A percentile compares a stretch with the other conserved stretches of the same genome.
These are phyloP conservation scores for Jatropha multifida DNA, from an alignment of 441 rosid species.

Conservation along the genomic window DNA sequence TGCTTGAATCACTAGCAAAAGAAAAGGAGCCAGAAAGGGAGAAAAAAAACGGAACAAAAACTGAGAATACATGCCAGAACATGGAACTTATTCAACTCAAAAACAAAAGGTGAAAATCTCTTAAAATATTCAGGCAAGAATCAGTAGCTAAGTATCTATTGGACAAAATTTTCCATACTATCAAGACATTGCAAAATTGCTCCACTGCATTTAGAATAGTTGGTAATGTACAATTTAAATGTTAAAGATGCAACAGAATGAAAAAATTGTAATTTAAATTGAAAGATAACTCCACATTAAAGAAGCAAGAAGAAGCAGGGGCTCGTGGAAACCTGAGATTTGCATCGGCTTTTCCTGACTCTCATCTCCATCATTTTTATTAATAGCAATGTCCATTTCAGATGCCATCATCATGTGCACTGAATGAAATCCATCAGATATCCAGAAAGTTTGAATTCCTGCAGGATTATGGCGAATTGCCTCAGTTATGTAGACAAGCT, in stretches of 20 bases:
- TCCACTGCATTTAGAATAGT: not conserved
- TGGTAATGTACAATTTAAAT: not conserved
- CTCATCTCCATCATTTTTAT: slow-evolving; percentile 42
- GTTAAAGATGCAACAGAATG: not conserved
- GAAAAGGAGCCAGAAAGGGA: not conserved
- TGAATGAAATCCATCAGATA: slow-evolving; percentile 61
- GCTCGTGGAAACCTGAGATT: slow-evolving; percentile 42
- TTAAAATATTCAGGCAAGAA: not conserved
- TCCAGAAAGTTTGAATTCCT: slow-evolving; percentile 66
- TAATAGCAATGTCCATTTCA: slow-evolving; percentile 38
- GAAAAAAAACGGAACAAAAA: not conserved
- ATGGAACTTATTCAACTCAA: not conserved
- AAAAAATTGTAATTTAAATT: slow-evolving; percentile 1
- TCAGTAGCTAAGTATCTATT: not conserved
- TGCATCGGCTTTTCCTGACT: slow-evolving; percentile 37
- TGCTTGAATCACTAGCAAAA: slow-evolving; percentile 47
- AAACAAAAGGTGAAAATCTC: not conserved
- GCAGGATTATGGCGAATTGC: slow-evolving; percentile 29
- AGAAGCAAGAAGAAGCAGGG: not conserved
- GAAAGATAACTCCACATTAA: not conserved
- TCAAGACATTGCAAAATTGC: not conserved
- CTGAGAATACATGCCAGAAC: slow-evolving; percentile 5
- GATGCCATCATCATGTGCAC: slow-evolving; percentile 46
- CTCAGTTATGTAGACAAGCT: slow-evolving; percentile 12
- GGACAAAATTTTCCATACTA: not conserved